phyloP scores from a whole-genome alignment of 768 basidiomycete species.

The Kwoniella dendrophila region DNA sequence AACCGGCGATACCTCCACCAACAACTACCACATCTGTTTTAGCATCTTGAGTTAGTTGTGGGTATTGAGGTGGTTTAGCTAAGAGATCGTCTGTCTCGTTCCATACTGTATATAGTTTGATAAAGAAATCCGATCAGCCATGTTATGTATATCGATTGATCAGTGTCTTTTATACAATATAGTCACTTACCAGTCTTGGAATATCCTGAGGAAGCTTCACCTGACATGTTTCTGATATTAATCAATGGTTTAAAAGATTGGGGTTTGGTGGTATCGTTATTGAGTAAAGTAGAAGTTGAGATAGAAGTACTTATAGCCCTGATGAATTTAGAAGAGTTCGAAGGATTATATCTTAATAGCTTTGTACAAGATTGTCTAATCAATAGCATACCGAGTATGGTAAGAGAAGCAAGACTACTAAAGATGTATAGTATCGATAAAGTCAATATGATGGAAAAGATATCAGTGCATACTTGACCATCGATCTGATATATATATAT shows the following conservation, averaged over 20 bases:
- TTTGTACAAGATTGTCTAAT: not conserved
- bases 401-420: too few species aligned
- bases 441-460: too few species aligned
- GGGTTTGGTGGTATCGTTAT: not conserved
- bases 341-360: not conserved
- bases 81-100: conserved; percentile 28
- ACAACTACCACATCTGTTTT: conserved; percentile 30
- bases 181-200: conserved; percentile 14
- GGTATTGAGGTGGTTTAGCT: conserved; percentile 19
- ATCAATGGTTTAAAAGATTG: not conserved
- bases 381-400: conserved; percentile 8
- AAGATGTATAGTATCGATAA: too few species aligned
- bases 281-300: not conserved
- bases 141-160: too few species aligned
- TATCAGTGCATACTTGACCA: too few species aligned
- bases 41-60: conserved; percentile 15
- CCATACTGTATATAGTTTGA: conserved; percentile 24
- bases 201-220: conserved; percentile 15
- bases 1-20: conserved; percentile 33
- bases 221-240: conserved; percentile 14
- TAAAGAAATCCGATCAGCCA: not conserved
- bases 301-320: not conserved
- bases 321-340: not conserved
- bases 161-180: not conserved
- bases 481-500: too few species aligned